Conservation (phyloP, 2,329 filamentous ascomycete species). For the Paracamarosporium sp. region DNA sequence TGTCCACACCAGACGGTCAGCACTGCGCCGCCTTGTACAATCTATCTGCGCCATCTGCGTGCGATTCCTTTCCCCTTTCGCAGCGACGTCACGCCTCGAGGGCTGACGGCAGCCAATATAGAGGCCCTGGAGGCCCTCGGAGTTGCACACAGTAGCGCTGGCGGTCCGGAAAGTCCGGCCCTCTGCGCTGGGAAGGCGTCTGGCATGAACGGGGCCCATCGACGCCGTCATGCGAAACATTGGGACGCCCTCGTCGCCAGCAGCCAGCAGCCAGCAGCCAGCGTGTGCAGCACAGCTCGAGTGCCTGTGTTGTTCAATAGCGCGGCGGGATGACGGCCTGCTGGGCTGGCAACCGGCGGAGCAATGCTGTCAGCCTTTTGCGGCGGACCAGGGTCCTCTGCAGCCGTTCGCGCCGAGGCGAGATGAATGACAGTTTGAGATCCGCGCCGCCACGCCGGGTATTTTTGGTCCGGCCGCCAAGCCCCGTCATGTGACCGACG, state of each 20-base stretch:
- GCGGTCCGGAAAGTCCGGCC: constrained; percentile 7
- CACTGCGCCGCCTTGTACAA: background rate
- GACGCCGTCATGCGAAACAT: constrained; percentile 12
- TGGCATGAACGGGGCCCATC: constrained; percentile 4
- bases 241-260: background rate
- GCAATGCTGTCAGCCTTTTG: background rate
- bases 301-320: background rate
- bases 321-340: no score
- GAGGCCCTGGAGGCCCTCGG: no score
- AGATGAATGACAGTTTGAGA: background rate
- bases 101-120: background rate
- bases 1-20: background rate
- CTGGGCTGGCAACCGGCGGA: background rate
- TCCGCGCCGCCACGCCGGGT: background rate
- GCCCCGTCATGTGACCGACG: constrained; percentile 4
- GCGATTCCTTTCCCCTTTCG: background rate
- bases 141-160: no score
- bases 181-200: background rate
- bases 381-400: background rate
- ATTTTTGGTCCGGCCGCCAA: background rate
- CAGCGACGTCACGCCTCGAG: background rate
- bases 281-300: background rate
- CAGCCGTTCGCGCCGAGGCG: background rate
- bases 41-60: background rate
- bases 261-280: background rate